Evolutionary conservation across 176 grass and related monocot genomes (phyloP).

Genomic region (Metroxylon sagu): DNA sequence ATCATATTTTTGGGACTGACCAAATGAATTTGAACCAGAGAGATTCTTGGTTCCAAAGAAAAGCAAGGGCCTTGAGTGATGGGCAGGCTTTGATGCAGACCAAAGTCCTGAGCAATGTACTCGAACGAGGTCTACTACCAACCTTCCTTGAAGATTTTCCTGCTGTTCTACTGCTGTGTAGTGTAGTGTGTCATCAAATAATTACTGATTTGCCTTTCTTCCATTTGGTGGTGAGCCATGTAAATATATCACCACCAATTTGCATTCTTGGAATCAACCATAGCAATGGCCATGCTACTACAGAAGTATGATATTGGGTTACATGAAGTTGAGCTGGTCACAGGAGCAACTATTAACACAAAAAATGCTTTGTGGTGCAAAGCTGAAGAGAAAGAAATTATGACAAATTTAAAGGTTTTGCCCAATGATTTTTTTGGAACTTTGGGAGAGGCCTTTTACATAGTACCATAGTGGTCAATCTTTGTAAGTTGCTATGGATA

Average conservation of each 20-base stretch:
- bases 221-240: constrained; percentile 82
- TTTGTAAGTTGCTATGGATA: no score
- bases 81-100: constrained; percentile 82
- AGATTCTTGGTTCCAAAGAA: constrained; percentile 67
- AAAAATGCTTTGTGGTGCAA: constrained; percentile 84
- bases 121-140: constrained; percentile 63
- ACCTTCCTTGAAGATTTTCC: neutral
- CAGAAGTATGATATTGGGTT: constrained; percentile 71
- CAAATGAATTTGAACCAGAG: constrained; percentile 85
- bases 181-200: constrained; percentile 37
- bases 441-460: no score
- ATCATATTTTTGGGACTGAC: constrained; percentile 81
- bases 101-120: constrained; percentile 76
- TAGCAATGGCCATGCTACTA: constrained; percentile 56
- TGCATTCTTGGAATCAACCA: constrained; percentile 71
- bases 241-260: constrained; percentile 85
- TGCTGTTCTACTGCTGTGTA: neutral
- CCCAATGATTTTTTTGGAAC: no score
- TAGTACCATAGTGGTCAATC: no score
- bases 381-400: constrained; percentile 40
- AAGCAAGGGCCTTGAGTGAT: constrained; percentile 65
- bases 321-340: constrained; percentile 76
- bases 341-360: constrained; percentile 76
- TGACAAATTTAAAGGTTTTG: no score
- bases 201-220: constrained; percentile 83